These are phyloP conservation scores for Ajuga chamaepitys DNA, from an alignment of 257 asterid genomes.

Conservation along the genomic window DNA sequence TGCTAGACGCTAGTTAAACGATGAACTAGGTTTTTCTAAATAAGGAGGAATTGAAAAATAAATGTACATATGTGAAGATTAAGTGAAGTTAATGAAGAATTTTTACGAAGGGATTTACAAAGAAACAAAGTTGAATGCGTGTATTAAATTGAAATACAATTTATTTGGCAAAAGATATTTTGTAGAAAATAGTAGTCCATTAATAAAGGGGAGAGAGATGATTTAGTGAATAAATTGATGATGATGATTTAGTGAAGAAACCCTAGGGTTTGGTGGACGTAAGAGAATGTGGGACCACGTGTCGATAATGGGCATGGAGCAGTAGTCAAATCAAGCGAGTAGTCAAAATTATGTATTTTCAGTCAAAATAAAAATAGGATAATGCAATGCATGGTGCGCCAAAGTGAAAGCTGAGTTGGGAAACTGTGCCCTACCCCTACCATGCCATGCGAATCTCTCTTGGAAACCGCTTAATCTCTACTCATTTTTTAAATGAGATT, in stretches of 20 bases:
- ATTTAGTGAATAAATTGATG: neutral
- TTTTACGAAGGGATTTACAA: too few species aligned
- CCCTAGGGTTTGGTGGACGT: neutral
- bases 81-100: too few species aligned
- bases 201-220: neutral
- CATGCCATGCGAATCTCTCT: conserved; percentile 34
- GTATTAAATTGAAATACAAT: too few species aligned
- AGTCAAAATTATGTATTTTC: conserved; percentile 36
- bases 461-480: conserved; percentile 15
- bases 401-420: conserved; percentile 41
- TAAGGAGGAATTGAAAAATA: too few species aligned
- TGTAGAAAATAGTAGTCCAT: too few species aligned
- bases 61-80: too few species aligned
- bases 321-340: conserved; percentile 45
- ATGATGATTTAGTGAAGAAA: neutral
- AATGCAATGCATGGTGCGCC: conserved; percentile 22
- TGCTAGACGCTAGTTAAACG: too few species aligned
- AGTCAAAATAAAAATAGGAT: conserved; percentile 16
- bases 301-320: conserved; percentile 23
- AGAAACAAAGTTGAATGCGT: too few species aligned
- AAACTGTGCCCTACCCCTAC: conserved; percentile 34
- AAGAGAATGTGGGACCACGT: conserved; percentile 30
- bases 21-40: too few species aligned
- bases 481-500: conserved; percentile 4
- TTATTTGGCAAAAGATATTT: too few species aligned